Evolutionary conservation across 371 early-diverging fungal species (phyloP), one percentile per base, ranked within the genome.

Genomic region (Apophysomyces sp.): DNA sequence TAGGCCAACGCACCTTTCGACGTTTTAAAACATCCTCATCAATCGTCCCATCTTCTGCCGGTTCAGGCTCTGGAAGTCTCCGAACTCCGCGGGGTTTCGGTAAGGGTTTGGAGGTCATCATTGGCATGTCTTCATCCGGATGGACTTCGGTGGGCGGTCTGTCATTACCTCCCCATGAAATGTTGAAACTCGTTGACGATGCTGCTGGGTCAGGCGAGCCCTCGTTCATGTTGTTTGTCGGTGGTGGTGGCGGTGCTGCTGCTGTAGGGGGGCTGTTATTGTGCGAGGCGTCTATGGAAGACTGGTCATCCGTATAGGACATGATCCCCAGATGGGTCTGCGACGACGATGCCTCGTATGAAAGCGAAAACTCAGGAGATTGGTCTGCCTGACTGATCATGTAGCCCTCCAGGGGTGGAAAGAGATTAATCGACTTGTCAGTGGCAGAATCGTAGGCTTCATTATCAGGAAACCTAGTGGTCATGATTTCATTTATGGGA

Each of bases 81-180:
- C 73, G 55, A 12, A 81, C 70, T 15, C 81, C 81, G 28, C 81
- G 61, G 34, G 81, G 81, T 52, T 81, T 81, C 1, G 81, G 81
- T 13, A 78, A 41, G 0, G 81, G 81, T n/a, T 55, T 52, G 16
- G 58, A 26, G 16, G 49, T n/a, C 54, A 40, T 65, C 18, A 58
- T 27, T 2, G 53, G 55, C 44, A 68, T 62, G 32, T 62, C 57
- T 39, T 55, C 54, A 12, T 68, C 62, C 7, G 72, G 70, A 59
- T 73, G 73, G 24, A 73, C 39, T 41, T 77, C 76, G 2, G 41
- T 36, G 11, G 77, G 80, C 28, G 80, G 80, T 65, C 44, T 69
- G 60, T 80, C 80, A 40, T 80, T 58, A 2, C 80, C 80, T 39
- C 80, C 80, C 80, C 80, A 80, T 0, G 80, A 80, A 13, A 80